Evolutionary conservation across 139 green algal genomes (phyloP).

Genomic region (Tetratostichococcus sp.): DNA sequence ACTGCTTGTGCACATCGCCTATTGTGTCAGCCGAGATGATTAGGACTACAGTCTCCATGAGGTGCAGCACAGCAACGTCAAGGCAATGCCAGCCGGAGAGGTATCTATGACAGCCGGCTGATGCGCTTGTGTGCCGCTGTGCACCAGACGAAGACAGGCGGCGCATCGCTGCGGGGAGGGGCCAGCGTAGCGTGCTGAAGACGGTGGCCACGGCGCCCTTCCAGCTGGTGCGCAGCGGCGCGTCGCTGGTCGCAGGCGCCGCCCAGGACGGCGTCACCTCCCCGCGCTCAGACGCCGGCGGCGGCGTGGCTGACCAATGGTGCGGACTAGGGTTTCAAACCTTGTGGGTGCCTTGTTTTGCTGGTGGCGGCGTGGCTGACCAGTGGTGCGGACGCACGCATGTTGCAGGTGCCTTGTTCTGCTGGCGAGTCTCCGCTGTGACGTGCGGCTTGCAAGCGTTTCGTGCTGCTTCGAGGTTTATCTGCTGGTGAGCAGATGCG

Average conservation of each 20-base stretch:
- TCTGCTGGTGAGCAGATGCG: no score
- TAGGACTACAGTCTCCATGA: no score
- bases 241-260: neutral
- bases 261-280: neutral
- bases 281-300: neutral
- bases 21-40: no score
- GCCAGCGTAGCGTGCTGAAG: slow-evolving; percentile 27
- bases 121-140: no score
- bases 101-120: no score
- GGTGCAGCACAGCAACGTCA: no score
- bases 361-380: neutral
- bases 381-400: neutral
- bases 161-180: slow-evolving; percentile 12
- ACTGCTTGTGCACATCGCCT: no score
- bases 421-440: neutral
- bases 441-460: neutral
- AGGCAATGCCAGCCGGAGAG: no score
- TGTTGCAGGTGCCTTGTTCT: neutral
- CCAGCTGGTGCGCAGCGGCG: slow-evolving; percentile 26
- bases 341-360: neutral
- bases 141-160: slow-evolving; percentile 37
- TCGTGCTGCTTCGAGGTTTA: slow-evolving; percentile 38
- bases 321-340: neutral
- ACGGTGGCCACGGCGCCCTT: slow-evolving; percentile 28
- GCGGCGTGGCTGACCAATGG: neutral